Percentiles rank a stretch among this genome's conserved stretches.
These are phyloP conservation scores for Odontarrhena argentea DNA, from an alignment of 345 rosid species.

Conservation along the genomic window DNA sequence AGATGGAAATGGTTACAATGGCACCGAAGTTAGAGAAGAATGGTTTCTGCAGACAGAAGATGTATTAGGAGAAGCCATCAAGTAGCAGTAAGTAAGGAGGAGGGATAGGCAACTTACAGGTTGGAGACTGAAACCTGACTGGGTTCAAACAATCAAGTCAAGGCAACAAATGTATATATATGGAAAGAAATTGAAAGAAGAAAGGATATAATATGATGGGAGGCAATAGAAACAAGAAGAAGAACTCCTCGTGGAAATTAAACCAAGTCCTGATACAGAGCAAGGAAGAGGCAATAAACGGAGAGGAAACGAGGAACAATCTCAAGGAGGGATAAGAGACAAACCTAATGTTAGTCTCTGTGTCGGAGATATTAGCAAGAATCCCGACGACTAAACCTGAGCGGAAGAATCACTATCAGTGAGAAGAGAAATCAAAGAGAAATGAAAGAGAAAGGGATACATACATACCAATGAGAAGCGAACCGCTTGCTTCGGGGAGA, in stretches of 20 bases:
- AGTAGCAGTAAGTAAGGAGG: neutral
- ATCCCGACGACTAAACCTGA: slow-evolving; percentile 82
- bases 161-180: slow-evolving; percentile 39
- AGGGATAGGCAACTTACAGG: slow-evolving; percentile 64
- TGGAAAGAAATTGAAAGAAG: slow-evolving; percentile 5
- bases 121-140: slow-evolving; percentile 88
- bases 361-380: slow-evolving; percentile 85
- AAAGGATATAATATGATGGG: slow-evolving; percentile 96
- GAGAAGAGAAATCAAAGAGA: neutral
- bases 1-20: slow-evolving; percentile 84
- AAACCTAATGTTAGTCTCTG: slow-evolving; percentile 83
- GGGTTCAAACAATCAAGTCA: slow-evolving; percentile 59
- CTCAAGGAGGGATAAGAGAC: neutral
- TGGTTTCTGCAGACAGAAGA: slow-evolving; percentile 62
- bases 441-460: neutral
- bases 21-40: slow-evolving; percentile 97
- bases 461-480: slow-evolving; percentile 79
- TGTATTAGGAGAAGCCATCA: neutral
- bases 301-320: slow-evolving; percentile 5
- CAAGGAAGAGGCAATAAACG: slow-evolving; percentile 11
- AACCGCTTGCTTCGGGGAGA: slow-evolving; percentile 97
- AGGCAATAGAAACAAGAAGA: slow-evolving; percentile 89
- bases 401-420: neutral
- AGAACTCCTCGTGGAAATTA: slow-evolving; percentile 96
- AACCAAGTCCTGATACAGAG: slow-evolving; percentile 75